Conservation (phyloP, 148 eudicot genomes). For the Tetragonia tetragonoides region DNA sequence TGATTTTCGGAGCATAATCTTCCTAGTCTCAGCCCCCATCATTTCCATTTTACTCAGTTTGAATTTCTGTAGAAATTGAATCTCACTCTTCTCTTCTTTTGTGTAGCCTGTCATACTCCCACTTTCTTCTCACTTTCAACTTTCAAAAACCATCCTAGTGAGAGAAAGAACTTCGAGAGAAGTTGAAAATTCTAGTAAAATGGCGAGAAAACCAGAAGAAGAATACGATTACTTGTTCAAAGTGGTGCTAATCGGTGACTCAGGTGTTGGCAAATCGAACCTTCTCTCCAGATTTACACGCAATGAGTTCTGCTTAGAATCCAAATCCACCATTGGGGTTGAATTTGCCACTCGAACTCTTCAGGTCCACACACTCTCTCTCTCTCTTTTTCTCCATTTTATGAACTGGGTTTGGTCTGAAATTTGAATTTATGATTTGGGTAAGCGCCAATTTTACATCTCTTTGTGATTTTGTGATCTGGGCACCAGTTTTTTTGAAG, state of each 20-base stretch:
- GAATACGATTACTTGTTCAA: slow-evolving; percentile 21
- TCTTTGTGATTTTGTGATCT: not conserved
- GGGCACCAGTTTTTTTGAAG: not conserved
- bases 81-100: not conserved
- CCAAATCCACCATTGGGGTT: slow-evolving; percentile 15
- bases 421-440: not conserved
- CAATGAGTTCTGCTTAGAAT: slow-evolving; percentile 17
- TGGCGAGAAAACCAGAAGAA: slow-evolving; percentile 13
- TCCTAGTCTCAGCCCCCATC: not conserved
- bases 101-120: not conserved
- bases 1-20: too few species aligned
- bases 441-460: not conserved
- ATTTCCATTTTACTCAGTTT: not conserved
- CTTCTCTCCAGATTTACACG: slow-evolving; percentile 18
- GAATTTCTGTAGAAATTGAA: not conserved
- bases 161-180: not conserved
- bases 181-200: not conserved
- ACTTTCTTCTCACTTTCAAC: not conserved
- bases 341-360: slow-evolving; percentile 19
- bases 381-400: not conserved
- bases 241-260: slow-evolving; percentile 17
- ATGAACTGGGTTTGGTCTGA: not conserved
- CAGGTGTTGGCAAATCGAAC: slow-evolving; percentile 17
- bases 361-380: slow-evolving; percentile 3
- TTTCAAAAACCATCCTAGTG: not conserved